Evolutionary conservation across 495 filamentous ascomycete genomes (phyloP).

Genomic region (Rusavskia elegans): DNA sequence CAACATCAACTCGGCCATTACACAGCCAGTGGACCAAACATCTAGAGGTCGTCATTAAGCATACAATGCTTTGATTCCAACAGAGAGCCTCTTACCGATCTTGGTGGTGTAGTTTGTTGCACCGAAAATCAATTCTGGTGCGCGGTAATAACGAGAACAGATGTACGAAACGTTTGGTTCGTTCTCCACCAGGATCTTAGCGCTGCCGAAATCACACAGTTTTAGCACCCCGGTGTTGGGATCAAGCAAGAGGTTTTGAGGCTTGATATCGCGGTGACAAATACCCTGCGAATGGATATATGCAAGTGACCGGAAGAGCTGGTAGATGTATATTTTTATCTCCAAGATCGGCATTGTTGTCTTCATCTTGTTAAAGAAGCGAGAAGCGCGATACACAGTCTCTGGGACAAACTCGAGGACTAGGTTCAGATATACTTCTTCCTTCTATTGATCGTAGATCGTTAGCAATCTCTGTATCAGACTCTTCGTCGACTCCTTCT

Average conservation of each 20-base stretch:
- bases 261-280: constrained; percentile 98
- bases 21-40: constrained; percentile 98
- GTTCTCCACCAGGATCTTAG: constrained; percentile 97
- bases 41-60: constrained; percentile 34
- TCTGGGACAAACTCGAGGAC: constrained; percentile 97
- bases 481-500: neutral
- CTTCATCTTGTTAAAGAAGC: constrained; percentile 99
- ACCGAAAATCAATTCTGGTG: constrained; percentile 95
- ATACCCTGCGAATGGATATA: constrained; percentile 99
- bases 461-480: neutral
- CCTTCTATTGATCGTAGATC: constrained; percentile 48
- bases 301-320: constrained; percentile 92
- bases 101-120: constrained; percentile 99
- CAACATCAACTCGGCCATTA: constrained; percentile 98
- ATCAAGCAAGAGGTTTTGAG: constrained; percentile 90
- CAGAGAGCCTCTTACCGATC: constrained; percentile 55
- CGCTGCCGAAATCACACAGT: constrained; percentile 96
- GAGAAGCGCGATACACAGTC: constrained; percentile 94
- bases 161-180: constrained; percentile 99
- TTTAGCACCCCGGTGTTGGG: constrained; percentile 83
- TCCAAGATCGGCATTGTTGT: constrained; percentile 98
- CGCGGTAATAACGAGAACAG: constrained; percentile 96
- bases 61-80: neutral
- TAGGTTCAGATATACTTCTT: constrained; percentile 97
- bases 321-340: constrained; percentile 98